Percentiles rank a stretch among this genome's conserved stretches.
Evolutionary conservation across 164 flowering plant genomes (phyloP).

Genomic region (Vitis riparia): DNA sequence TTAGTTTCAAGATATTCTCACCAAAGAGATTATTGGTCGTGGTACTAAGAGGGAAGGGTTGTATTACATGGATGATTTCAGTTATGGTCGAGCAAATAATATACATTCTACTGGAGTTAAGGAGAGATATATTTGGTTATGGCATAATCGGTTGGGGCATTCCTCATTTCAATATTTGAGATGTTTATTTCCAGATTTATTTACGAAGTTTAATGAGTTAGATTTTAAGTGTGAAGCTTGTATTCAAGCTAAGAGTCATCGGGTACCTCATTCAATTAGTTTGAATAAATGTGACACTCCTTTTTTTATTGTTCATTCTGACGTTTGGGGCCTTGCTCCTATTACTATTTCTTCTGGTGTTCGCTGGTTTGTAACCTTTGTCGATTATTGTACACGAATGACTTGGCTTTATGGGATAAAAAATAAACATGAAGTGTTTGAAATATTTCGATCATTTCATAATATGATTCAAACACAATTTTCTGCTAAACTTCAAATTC

Average conservation of each 20-base stretch:
- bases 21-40: neutral
- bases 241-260: too few relatives aligned
- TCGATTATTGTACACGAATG: neutral
- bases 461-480: neutral
- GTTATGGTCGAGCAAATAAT: neutral
- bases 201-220: too few relatives aligned
- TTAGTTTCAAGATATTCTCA: neutral
- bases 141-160: too few relatives aligned
- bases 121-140: neutral
- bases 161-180: too few relatives aligned
- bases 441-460: neutral
- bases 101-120: neutral
- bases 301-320: neutral
- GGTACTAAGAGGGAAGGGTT: slow-evolving; percentile 1
- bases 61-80: slow-evolving; percentile 2
- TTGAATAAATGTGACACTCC: neutral
- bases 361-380: neutral
- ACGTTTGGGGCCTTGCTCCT: neutral
- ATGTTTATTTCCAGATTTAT: neutral
- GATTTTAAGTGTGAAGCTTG: too few relatives aligned
- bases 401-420: neutral
- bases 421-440: neutral
- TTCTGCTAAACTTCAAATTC: neutral
- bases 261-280: too few relatives aligned
- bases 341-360: neutral